Evolutionary conservation across 2,329 filamentous ascomycete genomes (phyloP).

Genomic region (Amesomyces nigricolor): DNA sequence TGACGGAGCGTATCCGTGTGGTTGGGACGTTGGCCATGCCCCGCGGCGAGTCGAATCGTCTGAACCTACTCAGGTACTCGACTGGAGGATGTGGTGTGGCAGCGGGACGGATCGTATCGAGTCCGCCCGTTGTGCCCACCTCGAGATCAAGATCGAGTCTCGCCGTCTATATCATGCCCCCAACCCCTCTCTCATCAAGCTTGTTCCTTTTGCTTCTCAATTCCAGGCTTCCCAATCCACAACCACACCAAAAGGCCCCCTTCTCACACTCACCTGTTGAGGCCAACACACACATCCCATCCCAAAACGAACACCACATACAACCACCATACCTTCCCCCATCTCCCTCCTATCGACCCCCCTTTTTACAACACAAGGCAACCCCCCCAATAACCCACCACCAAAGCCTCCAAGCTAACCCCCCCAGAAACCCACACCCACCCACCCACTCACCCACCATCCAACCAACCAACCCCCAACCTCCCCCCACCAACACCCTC

Average conservation of each 20-base stretch:
- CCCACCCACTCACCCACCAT: too few species aligned
- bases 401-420: too few species aligned
- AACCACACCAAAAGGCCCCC: neutral
- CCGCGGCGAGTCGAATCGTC: neutral
- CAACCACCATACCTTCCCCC: too few species aligned
- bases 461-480: too few species aligned
- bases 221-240: neutral
- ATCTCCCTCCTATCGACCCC: too few species aligned
- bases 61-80: neutral
- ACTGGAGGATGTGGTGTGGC: neutral
- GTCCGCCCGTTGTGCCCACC: conserved; percentile 4
- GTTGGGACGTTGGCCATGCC: conserved; percentile 9
- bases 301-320: too few species aligned
- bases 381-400: too few species aligned
- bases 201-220: neutral
- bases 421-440: too few species aligned
- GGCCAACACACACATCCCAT: too few species aligned
- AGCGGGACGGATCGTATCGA: conserved; percentile 12
- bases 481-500: too few species aligned
- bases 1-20: conserved; percentile 6
- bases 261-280: neutral
- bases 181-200: neutral
- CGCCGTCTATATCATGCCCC: neutral
- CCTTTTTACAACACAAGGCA: too few species aligned
- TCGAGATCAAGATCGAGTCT: neutral